A percentile compares a stretch with the other conserved stretches of the same genome.
phyloP scores from a whole-genome alignment of 208 protist genomes.

The Crithidia sp. region DNA sequence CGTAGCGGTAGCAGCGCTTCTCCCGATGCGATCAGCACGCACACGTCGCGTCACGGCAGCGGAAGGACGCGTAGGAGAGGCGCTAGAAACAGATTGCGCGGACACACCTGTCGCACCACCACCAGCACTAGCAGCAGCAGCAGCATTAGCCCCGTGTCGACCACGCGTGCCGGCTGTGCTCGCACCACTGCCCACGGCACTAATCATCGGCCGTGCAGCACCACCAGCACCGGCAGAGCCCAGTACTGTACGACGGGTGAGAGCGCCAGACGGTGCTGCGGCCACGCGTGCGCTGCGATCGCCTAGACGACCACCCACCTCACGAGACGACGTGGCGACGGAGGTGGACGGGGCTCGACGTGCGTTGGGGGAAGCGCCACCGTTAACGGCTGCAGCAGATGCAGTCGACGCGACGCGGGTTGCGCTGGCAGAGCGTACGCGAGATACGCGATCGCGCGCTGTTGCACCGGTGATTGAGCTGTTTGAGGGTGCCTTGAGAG shows the following conservation, averaged over 20 bases:
- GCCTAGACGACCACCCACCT: not conserved
- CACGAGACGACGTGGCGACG: not conserved
- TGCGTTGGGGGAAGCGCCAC: not conserved
- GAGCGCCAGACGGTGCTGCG: not conserved
- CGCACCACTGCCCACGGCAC: not conserved
- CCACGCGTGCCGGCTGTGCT: not conserved
- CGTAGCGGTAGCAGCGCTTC: not conserved
- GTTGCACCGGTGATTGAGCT: too few relatives aligned
- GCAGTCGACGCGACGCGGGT: not conserved
- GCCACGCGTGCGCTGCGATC: not conserved
- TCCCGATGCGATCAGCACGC: not conserved
- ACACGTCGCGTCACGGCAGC: not conserved
- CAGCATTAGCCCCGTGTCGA: not conserved
- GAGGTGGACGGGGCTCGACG: not conserved
- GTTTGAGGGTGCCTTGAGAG: too few relatives aligned
- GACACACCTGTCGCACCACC: too few relatives aligned
- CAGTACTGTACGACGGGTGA: not conserved
- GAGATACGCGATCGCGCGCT: too few relatives aligned
- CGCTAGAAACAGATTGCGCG: not conserved
- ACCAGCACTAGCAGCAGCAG: not conserved
- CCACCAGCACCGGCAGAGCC: not conserved
- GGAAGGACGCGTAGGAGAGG: not conserved
- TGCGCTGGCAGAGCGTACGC: too few relatives aligned
- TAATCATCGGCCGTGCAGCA: constrained; percentile 10
- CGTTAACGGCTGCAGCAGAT: not conserved